Evolutionary conservation across 192 early-diverging fungal genomes (phyloP).

Genomic region (Backusella circina): DNA sequence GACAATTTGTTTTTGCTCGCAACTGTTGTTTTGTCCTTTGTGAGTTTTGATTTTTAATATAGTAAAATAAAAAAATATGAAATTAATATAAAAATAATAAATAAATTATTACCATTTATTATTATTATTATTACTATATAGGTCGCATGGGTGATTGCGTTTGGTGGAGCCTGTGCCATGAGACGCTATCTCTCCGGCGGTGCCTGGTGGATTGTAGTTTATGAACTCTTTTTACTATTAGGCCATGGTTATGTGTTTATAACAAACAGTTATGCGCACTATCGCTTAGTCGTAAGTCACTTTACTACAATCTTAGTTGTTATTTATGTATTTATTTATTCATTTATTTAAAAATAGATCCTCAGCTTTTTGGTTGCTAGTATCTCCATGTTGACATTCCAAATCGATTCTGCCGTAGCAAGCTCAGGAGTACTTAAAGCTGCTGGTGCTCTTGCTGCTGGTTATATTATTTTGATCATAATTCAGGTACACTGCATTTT

Average conservation of each 20-base stretch:
- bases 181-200: neutral
- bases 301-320: neutral
- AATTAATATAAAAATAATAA: neutral
- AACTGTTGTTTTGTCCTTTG: slow-evolving; percentile 3
- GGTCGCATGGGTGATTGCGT: slow-evolving; percentile 30
- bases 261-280: neutral
- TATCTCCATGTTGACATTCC: slow-evolving; percentile 21
- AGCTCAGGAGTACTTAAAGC: neutral
- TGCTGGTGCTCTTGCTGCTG: slow-evolving; percentile 17
- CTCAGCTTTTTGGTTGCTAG: slow-evolving; percentile 22
- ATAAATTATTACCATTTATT: neutral
- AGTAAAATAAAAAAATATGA: neutral
- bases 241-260: slow-evolving; percentile 6
- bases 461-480: slow-evolving; percentile 27
- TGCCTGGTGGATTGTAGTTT: slow-evolving; percentile 31
- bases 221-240: slow-evolving; percentile 19
- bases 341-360: slow-evolving; percentile 15
- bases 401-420: neutral
- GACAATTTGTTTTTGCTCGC: slow-evolving; percentile 1
- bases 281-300: slow-evolving; percentile 15
- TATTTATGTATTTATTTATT: neutral
- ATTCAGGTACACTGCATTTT: slow-evolving; percentile 20
- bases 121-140: slow-evolving; percentile 1
- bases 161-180: slow-evolving; percentile 22
- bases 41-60: neutral